phyloP scores from a whole-genome alignment of 2,329 filamentous ascomycete genomes.

The Hortaea sp. region DNA sequence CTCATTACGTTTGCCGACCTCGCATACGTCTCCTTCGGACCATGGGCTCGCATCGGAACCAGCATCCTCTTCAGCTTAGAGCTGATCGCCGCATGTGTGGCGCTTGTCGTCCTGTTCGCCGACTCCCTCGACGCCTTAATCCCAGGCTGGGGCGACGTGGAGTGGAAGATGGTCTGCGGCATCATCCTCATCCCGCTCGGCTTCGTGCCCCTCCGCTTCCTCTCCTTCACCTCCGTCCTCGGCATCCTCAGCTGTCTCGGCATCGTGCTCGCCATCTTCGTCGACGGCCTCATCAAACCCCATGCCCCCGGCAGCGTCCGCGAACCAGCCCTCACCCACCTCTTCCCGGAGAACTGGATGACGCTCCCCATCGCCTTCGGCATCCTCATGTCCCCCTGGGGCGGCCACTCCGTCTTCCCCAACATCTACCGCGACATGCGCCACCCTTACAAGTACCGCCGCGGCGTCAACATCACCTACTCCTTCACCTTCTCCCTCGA shows the following conservation, averaged over 20 bases:
- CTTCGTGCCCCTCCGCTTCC: slow-evolving; percentile 69
- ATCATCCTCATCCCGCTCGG: slow-evolving; percentile 69
- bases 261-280: slow-evolving; percentile 74
- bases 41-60: slow-evolving; percentile 67
- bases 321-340: slow-evolving; percentile 66
- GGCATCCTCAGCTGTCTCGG: slow-evolving; percentile 85
- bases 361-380: slow-evolving; percentile 83
- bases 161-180: slow-evolving; percentile 82
- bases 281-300: slow-evolving; percentile 79
- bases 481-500: slow-evolving; percentile 76
- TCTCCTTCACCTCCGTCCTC: slow-evolving; percentile 85
- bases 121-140: slow-evolving; percentile 77
- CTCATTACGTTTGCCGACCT: slow-evolving; percentile 92
- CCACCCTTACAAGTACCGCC: slow-evolving; percentile 70
- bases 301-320: slow-evolving; percentile 71
- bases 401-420: slow-evolving; percentile 67
- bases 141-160: slow-evolving; percentile 54
- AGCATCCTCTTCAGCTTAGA: slow-evolving; percentile 83
- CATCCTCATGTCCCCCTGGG: slow-evolving; percentile 75
- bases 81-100: slow-evolving; percentile 78
- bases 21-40: slow-evolving; percentile 82
- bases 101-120: slow-evolving; percentile 86
- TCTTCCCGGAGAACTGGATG: slow-evolving; percentile 78
- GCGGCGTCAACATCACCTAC: slow-evolving; percentile 70
- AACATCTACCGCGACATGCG: slow-evolving; percentile 49